Percentiles rank a stretch among this genome's conserved stretches.
phyloP scores from a whole-genome alignment of 176 grass and related monocot genomes.

The Otatea glauca region DNA sequence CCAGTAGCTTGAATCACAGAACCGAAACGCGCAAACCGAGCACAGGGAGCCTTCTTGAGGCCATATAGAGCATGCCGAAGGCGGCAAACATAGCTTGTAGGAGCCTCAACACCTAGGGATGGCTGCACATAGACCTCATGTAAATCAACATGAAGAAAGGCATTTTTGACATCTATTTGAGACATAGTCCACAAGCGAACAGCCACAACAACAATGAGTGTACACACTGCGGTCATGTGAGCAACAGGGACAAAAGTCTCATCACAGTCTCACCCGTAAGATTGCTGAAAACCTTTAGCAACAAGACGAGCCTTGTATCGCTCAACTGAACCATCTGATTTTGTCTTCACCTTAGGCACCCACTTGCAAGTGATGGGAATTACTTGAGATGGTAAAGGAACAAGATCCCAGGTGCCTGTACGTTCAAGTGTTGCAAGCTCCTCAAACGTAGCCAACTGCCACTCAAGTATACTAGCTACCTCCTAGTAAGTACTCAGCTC shows the following conservation, averaged over 20 bases:
- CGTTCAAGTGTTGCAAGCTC: not conserved
- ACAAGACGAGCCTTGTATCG: not conserved
- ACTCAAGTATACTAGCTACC: not conserved
- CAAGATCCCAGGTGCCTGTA: not conserved
- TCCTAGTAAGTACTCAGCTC: not conserved
- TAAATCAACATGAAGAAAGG: no score
- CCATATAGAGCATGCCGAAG: not conserved
- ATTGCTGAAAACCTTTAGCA: not conserved
- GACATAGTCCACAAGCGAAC: no score
- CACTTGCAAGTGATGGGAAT: not conserved
- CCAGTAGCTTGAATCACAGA: not conserved
- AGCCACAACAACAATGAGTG: no score
- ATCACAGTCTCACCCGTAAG: no score
- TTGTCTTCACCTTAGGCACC: not conserved
- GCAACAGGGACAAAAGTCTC: no score
- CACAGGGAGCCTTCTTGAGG: not conserved
- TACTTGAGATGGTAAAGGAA: not conserved
- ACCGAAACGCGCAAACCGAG: not conserved
- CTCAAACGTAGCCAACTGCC: not conserved
- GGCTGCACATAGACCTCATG: no score
- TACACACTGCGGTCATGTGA: no score
- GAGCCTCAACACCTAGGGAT: no score
- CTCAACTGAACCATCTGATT: not conserved
- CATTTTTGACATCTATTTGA: no score
- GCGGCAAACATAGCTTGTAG: no score